Evolutionary conservation across 2,329 filamentous ascomycete genomes (phyloP).

Genomic region (Diaporthe sp.): DNA sequence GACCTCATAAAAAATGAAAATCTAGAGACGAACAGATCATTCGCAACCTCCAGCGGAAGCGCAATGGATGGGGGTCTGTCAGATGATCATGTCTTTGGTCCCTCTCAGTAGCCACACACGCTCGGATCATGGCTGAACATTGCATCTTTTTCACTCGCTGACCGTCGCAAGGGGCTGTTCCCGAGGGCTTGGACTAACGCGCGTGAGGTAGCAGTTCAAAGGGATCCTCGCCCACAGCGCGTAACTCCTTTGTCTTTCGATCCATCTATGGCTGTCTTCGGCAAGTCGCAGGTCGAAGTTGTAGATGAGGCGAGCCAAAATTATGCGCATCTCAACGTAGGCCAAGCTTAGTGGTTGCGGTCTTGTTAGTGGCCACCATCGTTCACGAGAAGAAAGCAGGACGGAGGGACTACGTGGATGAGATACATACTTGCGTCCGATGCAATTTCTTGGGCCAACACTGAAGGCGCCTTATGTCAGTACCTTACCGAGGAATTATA

Average conservation of each 20-base stretch:
- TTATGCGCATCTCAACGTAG: conserved; percentile 53
- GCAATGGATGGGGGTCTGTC: neutral
- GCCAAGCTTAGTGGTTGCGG: conserved; percentile 45
- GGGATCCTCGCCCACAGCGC: conserved; percentile 49
- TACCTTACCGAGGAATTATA: no score
- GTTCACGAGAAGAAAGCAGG: no score
- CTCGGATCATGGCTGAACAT: neutral
- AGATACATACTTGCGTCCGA: conserved; percentile 47
- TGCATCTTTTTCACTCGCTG: neutral
- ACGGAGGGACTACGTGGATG: no score
- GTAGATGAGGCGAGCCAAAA: conserved; percentile 51
- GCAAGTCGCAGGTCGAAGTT: conserved; percentile 52
- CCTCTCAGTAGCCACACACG: no score
- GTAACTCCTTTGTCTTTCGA: conserved; percentile 45
- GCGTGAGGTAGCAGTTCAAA: conserved; percentile 47
- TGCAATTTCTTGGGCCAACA: conserved; percentile 50
- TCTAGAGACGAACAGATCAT: neutral
- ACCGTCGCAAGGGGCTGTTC: conserved; percentile 4
- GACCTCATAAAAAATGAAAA: neutral
- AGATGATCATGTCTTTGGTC: neutral
- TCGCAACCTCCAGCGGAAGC: neutral
- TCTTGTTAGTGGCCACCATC: neutral
- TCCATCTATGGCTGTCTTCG: conserved; percentile 48
- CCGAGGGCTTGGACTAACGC: neutral
- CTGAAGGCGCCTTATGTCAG: conserved; percentile 45